Evolutionary conservation across 345 rosid genomes (phyloP), one percentile per base, ranked within the genome.

Genomic region (Clausena lansium): DNA sequence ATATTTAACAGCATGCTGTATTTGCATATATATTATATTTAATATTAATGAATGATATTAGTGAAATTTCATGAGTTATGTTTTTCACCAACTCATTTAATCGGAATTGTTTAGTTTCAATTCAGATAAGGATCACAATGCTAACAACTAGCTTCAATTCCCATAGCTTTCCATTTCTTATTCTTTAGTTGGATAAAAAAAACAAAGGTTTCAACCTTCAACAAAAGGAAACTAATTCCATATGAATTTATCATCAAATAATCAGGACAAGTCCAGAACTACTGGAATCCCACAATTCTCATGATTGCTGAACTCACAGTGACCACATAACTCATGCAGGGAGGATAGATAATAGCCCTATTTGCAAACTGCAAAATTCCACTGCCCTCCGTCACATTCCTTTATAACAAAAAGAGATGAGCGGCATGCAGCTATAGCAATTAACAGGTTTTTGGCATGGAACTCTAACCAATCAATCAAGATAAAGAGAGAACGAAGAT

Each of bases 281-380:
- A 62, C 41, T 6, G 24, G 27, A 22, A 9, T 65, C 73, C 70
- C 76, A 71, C 14, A 78, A 71, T 38, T 76, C 71, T 35, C 32
- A 13, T 35, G 41, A 50, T 32, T 69, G 39, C n/a, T 17, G 19
- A 61, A 78, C 14, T 36, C 8, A 19, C 17, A 72, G 6, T 22
- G 22, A 39, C 67, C 17, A 30, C 73, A 11, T 20, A 35, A 15
- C 20, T n/a, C 20, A 27, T 67, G 33, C 11, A 22, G 59, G 6
- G 38, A 55, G 15, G 67, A 55, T 24, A 45, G 39, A 5, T 28
- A 72, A 73, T 0, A 19, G 25, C 73, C 25, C 67, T 27, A 47
- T 6, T 75, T 45, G 41, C 11, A 24, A 22, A 52, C 8, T 55
- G 67, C 7, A 25, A 22, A 13, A 65, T 32, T n/a, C 57, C 65